phyloP scores from a whole-genome alignment of 1,139 yeast genomes.

The Saccharomyces hybrid region DNA sequence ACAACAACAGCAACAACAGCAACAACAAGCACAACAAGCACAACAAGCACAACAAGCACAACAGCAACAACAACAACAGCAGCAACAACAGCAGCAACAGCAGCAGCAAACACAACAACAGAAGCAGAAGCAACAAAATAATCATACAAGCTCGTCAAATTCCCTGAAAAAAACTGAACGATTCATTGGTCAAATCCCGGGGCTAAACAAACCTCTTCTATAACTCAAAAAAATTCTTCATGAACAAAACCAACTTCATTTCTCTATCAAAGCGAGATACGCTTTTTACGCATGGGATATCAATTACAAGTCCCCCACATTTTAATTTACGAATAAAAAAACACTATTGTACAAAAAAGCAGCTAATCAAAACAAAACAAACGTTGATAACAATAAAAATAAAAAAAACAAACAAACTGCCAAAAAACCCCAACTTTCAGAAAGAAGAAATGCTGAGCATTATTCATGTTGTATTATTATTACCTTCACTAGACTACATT shows the following conservation, averaged over 20 bases:
- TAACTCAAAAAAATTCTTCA: neutral
- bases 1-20: constrained; percentile 25
- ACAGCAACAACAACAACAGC: constrained; percentile 19
- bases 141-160: constrained; percentile 5
- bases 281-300: neutral
- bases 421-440: neutral
- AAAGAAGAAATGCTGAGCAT: neutral
- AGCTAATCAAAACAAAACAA: neutral
- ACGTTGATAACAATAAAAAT: neutral
- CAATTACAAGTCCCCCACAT: neutral
- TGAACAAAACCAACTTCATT: neutral
- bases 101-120: constrained; percentile 13
- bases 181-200: neutral
- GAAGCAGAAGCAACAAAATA: constrained; percentile 6
- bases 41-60: constrained; percentile 8
- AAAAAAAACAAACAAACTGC: neutral
- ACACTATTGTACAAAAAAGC: neutral
- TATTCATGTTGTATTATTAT: neutral
- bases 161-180: neutral
- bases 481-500: neutral
- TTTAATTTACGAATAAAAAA: neutral
- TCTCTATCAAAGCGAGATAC: neutral
- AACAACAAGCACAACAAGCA: constrained; percentile 11
- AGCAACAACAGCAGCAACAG: constrained; percentile 20
- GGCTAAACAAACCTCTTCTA: neutral